Evolutionary conservation across 2,329 filamentous ascomycete genomes (phyloP), one percentile per base, ranked within the genome.

Genomic region (Clarireedia monteithiana): DNA sequence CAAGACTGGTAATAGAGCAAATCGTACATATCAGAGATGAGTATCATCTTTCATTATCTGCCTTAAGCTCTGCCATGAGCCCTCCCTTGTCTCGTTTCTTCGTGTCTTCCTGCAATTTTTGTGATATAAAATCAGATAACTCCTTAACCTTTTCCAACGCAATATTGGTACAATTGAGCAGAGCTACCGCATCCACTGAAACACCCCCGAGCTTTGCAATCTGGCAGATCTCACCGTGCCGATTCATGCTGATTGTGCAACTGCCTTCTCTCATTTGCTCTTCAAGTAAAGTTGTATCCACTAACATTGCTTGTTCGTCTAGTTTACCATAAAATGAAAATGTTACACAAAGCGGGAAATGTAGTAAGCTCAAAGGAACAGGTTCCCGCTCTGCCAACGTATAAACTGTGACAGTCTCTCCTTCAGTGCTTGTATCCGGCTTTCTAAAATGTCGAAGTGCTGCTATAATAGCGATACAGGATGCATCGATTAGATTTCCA

Each of bases 391-490:
- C 92, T 12, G 88, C 84, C 3, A 87, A 73, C 2, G 86, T 88
- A 73, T 92, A 95, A 45, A 97, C 83, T 1, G 88, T 95, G 61
- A 96, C 81, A 30, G 83, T 81, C 65, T 91, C 91, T 56, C 89
- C 90, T 65, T 91, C 86, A 36, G 96, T 88, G 64, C 85, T 85
- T 5, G 91, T 89, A 69, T 97, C 94, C 1, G 91, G 91, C 67
- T 91, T 86, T 60, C 89, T 83, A 74, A 96, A 99, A 73, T 97
- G 92, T 60, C 89, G 86, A 62, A 99, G 76, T 2, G 89, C 91
- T 1, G 92, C 88, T 63, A 97, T 85, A 52, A 95, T 84, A 30
- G 89, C 90, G 52, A 96, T 80, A 69, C 91, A 96, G 23, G 88
- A 82, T 2, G 86, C 85, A 71, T 97, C 92, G 38, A 94, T 83